These are phyloP conservation scores for Francoa sonchifolia DNA, from an alignment of 441 rosid species.

Conservation along the genomic window DNA sequence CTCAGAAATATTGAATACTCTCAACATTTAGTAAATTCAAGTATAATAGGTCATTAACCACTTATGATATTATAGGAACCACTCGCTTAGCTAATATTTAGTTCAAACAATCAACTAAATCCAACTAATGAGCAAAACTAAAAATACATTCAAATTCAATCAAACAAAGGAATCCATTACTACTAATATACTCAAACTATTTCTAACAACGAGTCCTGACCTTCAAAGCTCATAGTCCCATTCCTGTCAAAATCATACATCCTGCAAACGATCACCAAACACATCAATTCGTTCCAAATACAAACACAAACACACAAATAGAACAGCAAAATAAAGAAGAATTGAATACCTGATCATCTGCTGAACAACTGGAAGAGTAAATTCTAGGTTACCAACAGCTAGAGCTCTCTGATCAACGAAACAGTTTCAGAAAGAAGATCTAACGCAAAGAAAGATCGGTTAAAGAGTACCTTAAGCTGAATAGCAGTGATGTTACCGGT, in stretches of 20 bases:
- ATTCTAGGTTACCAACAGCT: conserved; percentile 46
- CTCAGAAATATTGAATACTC: too few species aligned
- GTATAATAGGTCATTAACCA: too few species aligned
- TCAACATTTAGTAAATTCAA: too few species aligned
- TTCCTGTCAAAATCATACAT: conserved; percentile 62
- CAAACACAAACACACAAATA: background rate
- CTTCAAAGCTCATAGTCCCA: conserved; percentile 61
- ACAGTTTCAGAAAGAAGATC: background rate
- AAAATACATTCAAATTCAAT: too few species aligned
- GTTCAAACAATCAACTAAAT: too few species aligned
- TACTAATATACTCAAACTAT: too few species aligned
- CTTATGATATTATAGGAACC: too few species aligned
- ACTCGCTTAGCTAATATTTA: too few species aligned
- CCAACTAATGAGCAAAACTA: too few species aligned
- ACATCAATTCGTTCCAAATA: background rate
- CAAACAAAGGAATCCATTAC: too few species aligned
- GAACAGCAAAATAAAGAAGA: background rate
- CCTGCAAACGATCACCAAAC: conserved; percentile 17
- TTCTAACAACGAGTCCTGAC: too few species aligned
- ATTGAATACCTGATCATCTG: conserved; percentile 51
- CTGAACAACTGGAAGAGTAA: conserved; percentile 45
- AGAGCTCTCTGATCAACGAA: conserved; percentile 33
- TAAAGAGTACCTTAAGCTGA: conserved; percentile 43
- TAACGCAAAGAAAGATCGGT: too few species aligned
- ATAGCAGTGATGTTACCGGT: conserved; percentile 46